phyloP scores from a whole-genome alignment of 345 rosid species.

The Syzygium jambos region DNA sequence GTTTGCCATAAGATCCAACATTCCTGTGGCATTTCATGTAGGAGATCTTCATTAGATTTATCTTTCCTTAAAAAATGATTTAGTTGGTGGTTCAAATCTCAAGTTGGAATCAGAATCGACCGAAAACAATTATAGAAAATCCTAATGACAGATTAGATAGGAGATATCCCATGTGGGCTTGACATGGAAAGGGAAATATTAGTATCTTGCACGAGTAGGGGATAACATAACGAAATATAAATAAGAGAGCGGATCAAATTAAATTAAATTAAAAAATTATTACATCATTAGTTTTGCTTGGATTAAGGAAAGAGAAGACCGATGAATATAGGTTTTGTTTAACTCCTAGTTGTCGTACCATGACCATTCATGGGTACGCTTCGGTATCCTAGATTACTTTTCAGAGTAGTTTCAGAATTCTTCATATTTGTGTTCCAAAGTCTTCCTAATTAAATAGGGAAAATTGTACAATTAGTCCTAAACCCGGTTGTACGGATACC shows the following conservation, averaged over 20 bases:
- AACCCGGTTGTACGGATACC: fast-evolving
- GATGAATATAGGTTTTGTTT: background rate
- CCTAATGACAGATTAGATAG: background rate
- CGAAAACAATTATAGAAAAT: background rate
- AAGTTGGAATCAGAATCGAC: background rate
- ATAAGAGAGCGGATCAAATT: background rate
- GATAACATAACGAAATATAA: background rate
- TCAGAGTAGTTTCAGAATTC: background rate
- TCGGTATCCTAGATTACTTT: background rate
- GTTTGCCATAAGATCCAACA: background rate
- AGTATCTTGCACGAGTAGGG: background rate
- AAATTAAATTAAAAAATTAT: background rate
- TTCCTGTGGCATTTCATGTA: background rate
- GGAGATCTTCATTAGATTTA: background rate
- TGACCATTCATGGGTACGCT: background rate
- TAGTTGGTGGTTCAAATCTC: background rate
- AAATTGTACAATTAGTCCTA: background rate
- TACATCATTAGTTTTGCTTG: background rate
- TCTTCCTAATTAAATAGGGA: background rate
- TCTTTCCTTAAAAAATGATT: background rate
- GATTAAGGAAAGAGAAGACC: background rate
- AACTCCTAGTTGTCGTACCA: background rate
- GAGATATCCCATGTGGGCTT: background rate
- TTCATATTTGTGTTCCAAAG: background rate
- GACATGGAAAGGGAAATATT: background rate